These are phyloP conservation scores for Naganishia albida DNA, from an alignment of 1,284 basidiomycete genomes.

Conservation along the genomic window DNA sequence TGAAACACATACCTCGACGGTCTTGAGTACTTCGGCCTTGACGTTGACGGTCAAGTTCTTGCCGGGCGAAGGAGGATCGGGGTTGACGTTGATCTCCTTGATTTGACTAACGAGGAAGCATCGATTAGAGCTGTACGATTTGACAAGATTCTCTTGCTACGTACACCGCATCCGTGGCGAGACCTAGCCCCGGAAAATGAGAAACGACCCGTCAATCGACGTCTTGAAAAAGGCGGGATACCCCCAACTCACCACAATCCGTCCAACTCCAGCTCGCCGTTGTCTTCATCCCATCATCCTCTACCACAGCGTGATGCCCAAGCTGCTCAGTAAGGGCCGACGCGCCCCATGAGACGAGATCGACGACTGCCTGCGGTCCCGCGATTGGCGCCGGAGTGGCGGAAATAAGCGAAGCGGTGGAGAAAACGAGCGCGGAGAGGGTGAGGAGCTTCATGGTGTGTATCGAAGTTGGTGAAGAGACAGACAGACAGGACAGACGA, in stretches of 20 bases:
- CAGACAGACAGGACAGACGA: background rate
- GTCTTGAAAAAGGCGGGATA: background rate
- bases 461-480: background rate
- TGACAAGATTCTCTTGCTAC: constrained; percentile 25
- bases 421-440: constrained; percentile 36
- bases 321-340: constrained; percentile 35
- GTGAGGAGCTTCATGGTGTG: constrained; percentile 40
- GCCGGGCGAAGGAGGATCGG: constrained; percentile 82
- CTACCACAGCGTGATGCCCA: constrained; percentile 37
- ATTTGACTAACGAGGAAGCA: constrained; percentile 53
- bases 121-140: background rate
- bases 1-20: constrained; percentile 63
- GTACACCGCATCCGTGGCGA: constrained; percentile 51
- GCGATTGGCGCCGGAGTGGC: constrained; percentile 38
- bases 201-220: background rate
- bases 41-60: constrained; percentile 78
- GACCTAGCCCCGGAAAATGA: constrained; percentile 37
- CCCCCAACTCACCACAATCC: constrained; percentile 50
- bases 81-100: constrained; percentile 66
- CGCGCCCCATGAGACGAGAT: constrained; percentile 13
- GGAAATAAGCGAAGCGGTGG: constrained; percentile 36
- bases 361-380: constrained; percentile 4
- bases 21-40: constrained; percentile 61
- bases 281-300: constrained; percentile 43
- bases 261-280: constrained; percentile 51